Base-by-base conservation (phyloP, 257 asterid species). In the Agastache rugosa region DNA sequence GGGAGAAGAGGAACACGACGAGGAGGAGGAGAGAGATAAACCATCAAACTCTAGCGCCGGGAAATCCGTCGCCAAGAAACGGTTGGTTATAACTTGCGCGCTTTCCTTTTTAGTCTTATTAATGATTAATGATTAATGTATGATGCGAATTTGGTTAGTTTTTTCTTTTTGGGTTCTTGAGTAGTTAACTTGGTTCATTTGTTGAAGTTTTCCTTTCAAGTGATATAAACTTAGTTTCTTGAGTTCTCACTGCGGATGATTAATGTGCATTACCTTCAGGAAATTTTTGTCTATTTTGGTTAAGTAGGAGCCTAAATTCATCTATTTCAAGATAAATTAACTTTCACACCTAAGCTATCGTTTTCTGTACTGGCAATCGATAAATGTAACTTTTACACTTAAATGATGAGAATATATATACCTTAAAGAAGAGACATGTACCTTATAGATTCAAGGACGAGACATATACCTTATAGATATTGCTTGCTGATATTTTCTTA, bases 51-150 rank as follows among this genome's bases (percentile, higher is more conserved):
- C 82, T 22, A 41, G 67, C 42, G 54, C 77, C 11, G 72, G 71
- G 53, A 85, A 81, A 66, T 51, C 71, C 20, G 19, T 78, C 17
- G 58, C 84, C 29, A 87, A 78, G 44, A 87, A 79, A 75, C 71
- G 93, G 96, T 91, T 72, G 48, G 74, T 80, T 76, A 60, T 34
- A 37, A n/a, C 14, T 69, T 51, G 27, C 67, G 27, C 34, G 20
- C 16, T 6, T 71, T 74, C 19, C 20, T 11, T 66, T 22, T 76
- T 58, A 39, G 41, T 25, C 47, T 37, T 65, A 31, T 53, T 76
- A 19, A 19, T 50, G 53, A 11, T 56, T 69, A 31, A n/a, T 55
- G 59, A n/a, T n/a, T n/a, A n/a, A n/a, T n/a, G n/a, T 11, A 4
- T 75, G 51, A 16, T 34, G 56, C 50, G 48, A 27, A 47, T 14